These are phyloP conservation scores for Uronychia setigera DNA, from an alignment of 73 alveolate species.

Conservation along the genomic window DNA sequence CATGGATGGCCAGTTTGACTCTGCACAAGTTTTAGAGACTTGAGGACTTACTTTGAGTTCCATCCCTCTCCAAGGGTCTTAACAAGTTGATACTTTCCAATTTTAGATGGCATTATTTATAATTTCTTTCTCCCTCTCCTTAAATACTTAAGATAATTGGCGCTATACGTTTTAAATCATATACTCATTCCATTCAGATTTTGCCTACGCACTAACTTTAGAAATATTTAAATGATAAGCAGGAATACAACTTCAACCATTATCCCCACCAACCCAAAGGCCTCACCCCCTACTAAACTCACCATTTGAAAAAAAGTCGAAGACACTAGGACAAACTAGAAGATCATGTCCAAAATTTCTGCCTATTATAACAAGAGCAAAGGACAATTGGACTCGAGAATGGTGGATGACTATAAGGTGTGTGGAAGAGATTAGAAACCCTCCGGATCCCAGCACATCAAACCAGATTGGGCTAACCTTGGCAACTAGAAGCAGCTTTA, in stretches of 20 bases:
- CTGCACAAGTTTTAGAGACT: background rate
- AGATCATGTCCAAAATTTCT: too few species aligned
- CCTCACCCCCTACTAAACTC: background rate
- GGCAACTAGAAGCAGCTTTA: background rate
- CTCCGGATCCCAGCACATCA: background rate
- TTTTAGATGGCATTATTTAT: conserved; percentile 51
- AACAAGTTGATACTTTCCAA: conserved; percentile 37
- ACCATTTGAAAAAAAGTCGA: background rate
- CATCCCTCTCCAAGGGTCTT: conserved; percentile 63
- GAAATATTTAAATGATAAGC: too few species aligned
- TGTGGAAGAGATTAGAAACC: background rate
- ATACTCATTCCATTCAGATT: too few species aligned
- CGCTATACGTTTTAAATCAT: conserved; percentile 4
- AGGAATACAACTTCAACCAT: too few species aligned
- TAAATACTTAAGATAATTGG: background rate
- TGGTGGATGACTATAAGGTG: background rate
- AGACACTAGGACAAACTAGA: too few species aligned
- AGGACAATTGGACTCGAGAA: too few species aligned
- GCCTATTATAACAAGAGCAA: too few species aligned
- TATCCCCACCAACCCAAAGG: background rate
- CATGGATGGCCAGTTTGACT: conserved; percentile 47
- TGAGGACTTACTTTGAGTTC: conserved; percentile 36
- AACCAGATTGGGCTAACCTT: background rate
- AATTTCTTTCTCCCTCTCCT: background rate
- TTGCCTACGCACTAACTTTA: too few species aligned